Evolutionary conservation across 768 basidiomycete genomes (phyloP), one percentile per base, ranked within the genome.

Genomic region (Gelatoporia subvermispora): DNA sequence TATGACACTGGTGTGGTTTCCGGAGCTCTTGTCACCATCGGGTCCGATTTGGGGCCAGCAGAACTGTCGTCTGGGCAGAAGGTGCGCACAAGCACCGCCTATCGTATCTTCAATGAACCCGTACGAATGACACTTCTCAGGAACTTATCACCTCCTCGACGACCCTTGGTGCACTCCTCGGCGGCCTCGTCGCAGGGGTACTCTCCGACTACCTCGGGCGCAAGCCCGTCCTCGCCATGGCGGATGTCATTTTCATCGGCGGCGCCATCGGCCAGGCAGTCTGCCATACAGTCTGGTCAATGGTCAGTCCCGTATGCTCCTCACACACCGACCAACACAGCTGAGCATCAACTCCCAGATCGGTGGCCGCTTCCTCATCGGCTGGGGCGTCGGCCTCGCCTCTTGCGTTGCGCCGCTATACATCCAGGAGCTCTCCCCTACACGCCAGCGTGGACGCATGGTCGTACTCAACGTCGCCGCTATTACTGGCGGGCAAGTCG

Each of bases 1-100:
- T 90, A 89, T 57, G 87, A 90, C 60, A 90, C 87, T 9, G 86
- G 86, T 38, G 82, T 86, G 34, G 84, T 90, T 20, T 87, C 85
- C 47, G 88, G 88, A 22, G 84, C 87, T n/a, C 72, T 90, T 28
- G 84, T 88, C 20, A 82, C 78, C 9, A 88, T 90, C 48, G 76
- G 79, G 0, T 68, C 72, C 4, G 85, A 88, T 57, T 70, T 90
- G 35, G 83, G 84, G 3, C 75, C 81, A 7, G 60, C 68, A 9
- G 62, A 60, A 10, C 68, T 88, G 18, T 79, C 82, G 2, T 71
- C 79, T 53, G 72, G 74, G 31, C 81, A 89, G 62, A 85, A 86
- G 72, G 85, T 80, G 24, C 35, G 62, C 31, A 22, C 16, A 21
- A 10, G 17, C 20, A 42, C 8, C 20, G 13, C n/a, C 34, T 35